These are phyloP conservation scores for Leishmania guyanensis DNA, from an alignment of 208 protist genomes.

Conservation along the genomic window DNA sequence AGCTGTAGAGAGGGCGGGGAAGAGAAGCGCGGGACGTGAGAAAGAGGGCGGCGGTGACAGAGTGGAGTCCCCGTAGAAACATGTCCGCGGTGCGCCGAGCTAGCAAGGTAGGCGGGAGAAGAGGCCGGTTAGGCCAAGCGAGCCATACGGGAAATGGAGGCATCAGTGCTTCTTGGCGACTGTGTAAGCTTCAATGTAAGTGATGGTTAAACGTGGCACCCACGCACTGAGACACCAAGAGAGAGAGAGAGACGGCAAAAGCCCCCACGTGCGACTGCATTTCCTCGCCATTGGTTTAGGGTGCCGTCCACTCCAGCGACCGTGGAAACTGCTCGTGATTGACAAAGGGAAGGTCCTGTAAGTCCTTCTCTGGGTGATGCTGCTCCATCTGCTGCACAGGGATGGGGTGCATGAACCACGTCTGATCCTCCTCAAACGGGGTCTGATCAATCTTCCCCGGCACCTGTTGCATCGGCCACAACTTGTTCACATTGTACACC, in stretches of 20 bases:
- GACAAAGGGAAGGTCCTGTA: conserved; percentile 86
- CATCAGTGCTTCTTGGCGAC: background rate
- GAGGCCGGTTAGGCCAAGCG: background rate
- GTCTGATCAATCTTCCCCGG: conserved; percentile 88
- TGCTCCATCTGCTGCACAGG: conserved; percentile 86
- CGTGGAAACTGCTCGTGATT: conserved; percentile 92
- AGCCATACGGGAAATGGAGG: background rate
- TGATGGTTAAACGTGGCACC: background rate
- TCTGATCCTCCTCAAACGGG: conserved; percentile 91
- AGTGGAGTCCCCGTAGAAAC: background rate
- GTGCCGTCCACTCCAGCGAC: conserved; percentile 87
- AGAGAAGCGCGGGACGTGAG: background rate
- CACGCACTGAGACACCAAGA: background rate
- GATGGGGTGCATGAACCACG: conserved; percentile 86
- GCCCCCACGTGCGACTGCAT: background rate
- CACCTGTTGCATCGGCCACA: conserved; percentile 89
- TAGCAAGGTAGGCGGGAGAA: background rate
- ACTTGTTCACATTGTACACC: conserved; percentile 84
- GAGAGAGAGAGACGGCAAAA: background rate
- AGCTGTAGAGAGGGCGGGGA: background rate
- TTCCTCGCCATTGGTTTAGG: conserved; percentile 27
- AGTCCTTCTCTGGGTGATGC: conserved; percentile 84
- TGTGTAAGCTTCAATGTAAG: background rate
- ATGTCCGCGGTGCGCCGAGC: background rate
- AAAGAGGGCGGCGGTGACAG: background rate